phyloP scores from a whole-genome alignment of 805 yeast species.

The Zygosaccharomyces gambellarensis region DNA sequence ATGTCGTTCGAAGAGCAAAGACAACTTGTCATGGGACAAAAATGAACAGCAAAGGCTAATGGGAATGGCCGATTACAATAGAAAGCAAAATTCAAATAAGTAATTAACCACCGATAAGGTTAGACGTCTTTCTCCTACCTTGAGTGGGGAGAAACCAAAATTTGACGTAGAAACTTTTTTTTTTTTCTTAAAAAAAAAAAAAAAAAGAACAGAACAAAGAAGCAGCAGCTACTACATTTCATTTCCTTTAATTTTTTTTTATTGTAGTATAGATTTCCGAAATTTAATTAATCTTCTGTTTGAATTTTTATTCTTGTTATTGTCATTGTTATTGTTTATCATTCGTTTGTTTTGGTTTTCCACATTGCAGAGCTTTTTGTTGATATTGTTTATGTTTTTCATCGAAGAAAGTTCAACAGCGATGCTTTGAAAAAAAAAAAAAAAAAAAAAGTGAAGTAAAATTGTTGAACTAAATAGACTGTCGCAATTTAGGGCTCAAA shows the following conservation, averaged over 20 bases:
- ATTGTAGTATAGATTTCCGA: constrained; percentile 4
- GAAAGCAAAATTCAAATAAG: constrained; percentile 13
- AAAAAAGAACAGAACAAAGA: background rate
- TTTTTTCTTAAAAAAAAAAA: background rate
- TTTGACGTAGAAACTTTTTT: background rate
- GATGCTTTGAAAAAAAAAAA: background rate
- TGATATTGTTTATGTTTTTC: background rate
- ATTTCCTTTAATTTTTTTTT: constrained; percentile 1
- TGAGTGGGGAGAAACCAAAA: background rate
- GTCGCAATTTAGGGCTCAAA: background rate
- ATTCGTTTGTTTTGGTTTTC: background rate
- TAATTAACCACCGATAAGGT: background rate
- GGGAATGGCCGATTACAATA: constrained; percentile 26
- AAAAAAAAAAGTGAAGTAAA: background rate
- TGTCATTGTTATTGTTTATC: background rate
- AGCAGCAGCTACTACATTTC: background rate
- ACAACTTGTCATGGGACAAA: constrained; percentile 31
- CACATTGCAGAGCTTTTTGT: background rate
- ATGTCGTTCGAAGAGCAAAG: constrained; percentile 33
- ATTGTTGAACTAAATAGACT: background rate
- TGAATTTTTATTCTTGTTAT: background rate
- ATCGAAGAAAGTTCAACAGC: background rate
- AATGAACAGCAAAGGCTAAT: constrained; percentile 27
- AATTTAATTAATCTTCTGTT: constrained; percentile 2
- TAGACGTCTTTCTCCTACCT: background rate